A percentile compares a stretch with the other conserved stretches of the same genome.
Conservation (phyloP, 116 monocot genomes). For the Dioscorea cayenensis region DNA sequence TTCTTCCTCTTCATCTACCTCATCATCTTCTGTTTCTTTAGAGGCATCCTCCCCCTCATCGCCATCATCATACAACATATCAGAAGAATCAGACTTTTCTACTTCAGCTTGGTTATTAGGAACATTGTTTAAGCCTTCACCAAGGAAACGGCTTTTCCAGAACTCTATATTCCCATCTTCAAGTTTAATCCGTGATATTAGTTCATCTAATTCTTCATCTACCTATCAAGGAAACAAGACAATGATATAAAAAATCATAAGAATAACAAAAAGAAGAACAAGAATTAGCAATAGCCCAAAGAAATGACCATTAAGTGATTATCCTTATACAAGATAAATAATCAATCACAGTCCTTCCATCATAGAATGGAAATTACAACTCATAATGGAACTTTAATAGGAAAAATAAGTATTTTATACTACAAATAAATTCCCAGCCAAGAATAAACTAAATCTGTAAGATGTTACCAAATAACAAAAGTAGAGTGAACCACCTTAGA, state of each 20-base stretch:
- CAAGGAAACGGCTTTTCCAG: slow-evolving; percentile 91
- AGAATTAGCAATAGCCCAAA: neutral
- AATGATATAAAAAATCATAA: neutral
- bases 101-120: slow-evolving; percentile 24
- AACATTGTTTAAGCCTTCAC: slow-evolving; percentile 62
- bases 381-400: too few relatives aligned
- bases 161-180: slow-evolving; percentile 95
- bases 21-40: slow-evolving; percentile 72
- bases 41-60: slow-evolving; percentile 51
- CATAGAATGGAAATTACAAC: too few relatives aligned
- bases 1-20: slow-evolving; percentile 60
- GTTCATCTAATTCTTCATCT: neutral
- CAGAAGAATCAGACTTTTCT: slow-evolving; percentile 42
- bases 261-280: neutral
- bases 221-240: neutral
- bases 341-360: too few relatives aligned
- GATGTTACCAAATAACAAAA: too few relatives aligned
- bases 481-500: too few relatives aligned
- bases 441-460: too few relatives aligned
- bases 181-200: slow-evolving; percentile 38
- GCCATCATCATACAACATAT: slow-evolving; percentile 59
- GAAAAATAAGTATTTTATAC: too few relatives aligned
- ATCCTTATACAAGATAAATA: neutral
- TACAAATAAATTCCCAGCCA: too few relatives aligned
- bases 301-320: neutral